These are phyloP conservation scores for Neurospora sp. DNA, from an alignment of 495 filamentous ascomycete genomes.

Conservation along the genomic window DNA sequence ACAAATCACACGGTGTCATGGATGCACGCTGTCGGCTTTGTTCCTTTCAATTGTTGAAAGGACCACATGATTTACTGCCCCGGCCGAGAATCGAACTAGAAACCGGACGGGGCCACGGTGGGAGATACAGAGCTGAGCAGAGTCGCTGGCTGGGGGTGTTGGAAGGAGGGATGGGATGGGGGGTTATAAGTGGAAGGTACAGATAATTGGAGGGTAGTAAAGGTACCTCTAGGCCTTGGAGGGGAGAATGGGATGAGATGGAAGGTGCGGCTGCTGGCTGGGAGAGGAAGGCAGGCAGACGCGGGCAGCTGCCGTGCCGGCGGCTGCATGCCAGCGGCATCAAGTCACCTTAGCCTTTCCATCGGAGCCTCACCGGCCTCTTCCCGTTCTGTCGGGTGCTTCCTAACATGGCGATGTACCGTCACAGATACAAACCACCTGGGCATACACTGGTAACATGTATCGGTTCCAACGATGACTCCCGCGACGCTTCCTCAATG, in stretches of 20 bases:
- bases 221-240: too few species aligned
- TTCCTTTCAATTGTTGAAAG: not conserved
- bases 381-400: too few species aligned
- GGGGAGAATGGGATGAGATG: not conserved
- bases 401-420: too few species aligned
- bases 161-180: not conserved
- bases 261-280: not conserved
- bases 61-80: not conserved
- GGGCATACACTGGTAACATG: not conserved
- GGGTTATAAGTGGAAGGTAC: not conserved
- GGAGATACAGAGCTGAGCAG: not conserved
- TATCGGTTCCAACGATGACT: not conserved
- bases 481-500: not conserved
- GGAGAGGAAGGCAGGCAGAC: too few species aligned
- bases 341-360: too few species aligned
- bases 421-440: too few species aligned
- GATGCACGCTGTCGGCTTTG: not conserved
- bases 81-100: not conserved
- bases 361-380: too few species aligned
- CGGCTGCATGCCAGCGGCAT: too few species aligned
- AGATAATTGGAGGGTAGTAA: too few species aligned
- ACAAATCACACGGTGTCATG: not conserved
- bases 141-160: not conserved
- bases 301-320: too few species aligned
- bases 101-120: not conserved